Conservation (phyloP, 2,329 filamentous ascomycete species). For the Xylariomycetidae sp. region DNA sequence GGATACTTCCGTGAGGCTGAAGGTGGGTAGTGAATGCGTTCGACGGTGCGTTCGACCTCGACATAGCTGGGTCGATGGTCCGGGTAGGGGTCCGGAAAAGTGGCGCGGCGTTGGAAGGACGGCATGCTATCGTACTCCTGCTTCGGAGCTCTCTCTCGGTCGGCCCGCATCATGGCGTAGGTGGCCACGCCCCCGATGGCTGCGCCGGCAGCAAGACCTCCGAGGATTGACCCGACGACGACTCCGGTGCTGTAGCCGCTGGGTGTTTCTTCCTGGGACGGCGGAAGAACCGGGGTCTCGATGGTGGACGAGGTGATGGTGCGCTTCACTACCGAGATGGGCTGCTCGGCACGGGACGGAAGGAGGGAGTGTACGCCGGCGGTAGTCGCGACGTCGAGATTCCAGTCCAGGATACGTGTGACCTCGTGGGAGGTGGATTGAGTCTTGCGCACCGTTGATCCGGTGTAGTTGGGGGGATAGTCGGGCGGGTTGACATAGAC, state of each 20-base stretch:
- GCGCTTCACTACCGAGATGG: slow-evolving; percentile 24
- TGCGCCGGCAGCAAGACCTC: slow-evolving; percentile 66
- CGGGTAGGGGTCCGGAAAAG: slow-evolving; percentile 35
- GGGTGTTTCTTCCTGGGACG: slow-evolving; percentile 19
- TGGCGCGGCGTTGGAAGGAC: slow-evolving; percentile 36
- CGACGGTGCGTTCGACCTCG: slow-evolving; percentile 30
- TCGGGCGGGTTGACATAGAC: slow-evolving; percentile 47
- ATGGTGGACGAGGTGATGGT: slow-evolving; percentile 30
- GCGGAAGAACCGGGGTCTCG: slow-evolving; percentile 21
- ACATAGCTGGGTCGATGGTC: slow-evolving; percentile 30
- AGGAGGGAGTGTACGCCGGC: slow-evolving; percentile 15
- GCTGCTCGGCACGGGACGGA: slow-evolving; percentile 16
- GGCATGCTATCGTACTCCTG: slow-evolving; percentile 38
- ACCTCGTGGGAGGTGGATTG: slow-evolving; percentile 33
- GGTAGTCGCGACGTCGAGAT: slow-evolving; percentile 36
- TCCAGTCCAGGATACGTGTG: slow-evolving; percentile 43
- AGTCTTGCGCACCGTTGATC: slow-evolving; percentile 28
- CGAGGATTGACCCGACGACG: slow-evolving; percentile 69
- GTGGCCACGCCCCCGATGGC: slow-evolving; percentile 56
- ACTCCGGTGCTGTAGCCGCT: slow-evolving; percentile 50
- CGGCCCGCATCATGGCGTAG: slow-evolving; percentile 65
- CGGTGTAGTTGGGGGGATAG: slow-evolving; percentile 29
- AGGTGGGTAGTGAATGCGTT: slow-evolving; percentile 30
- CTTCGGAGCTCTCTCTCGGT: slow-evolving; percentile 35
- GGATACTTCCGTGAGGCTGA: slow-evolving; percentile 22